Evolutionary conservation across 2,329 filamentous ascomycete genomes (phyloP), one percentile per base, ranked within the genome.

Genomic region (Sclerotinia nivalis): DNA sequence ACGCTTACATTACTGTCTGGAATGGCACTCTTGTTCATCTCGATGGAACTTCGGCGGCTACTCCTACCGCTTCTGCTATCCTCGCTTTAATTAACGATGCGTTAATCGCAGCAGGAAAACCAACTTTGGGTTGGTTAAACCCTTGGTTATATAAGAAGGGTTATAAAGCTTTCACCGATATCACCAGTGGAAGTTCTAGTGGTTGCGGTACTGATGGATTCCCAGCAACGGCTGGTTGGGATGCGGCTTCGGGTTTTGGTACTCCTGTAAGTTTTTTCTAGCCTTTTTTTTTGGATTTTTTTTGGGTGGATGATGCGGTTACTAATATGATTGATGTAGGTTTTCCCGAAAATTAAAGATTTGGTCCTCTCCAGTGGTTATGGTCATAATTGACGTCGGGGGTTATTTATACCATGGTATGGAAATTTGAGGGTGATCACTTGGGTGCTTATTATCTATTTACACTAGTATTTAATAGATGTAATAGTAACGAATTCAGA

Each of bases 41-140:
- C n/a, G 82, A 81, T 50, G 86, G 86, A 8, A 86, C 83, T 4
- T 84, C 81, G 10, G 87, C 87, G 22, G 83, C 86, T 1, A 79
- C 84, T 0, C 89, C 89, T 0, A 80, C 86, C 0, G 84, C 85
- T 1, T 83, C 86, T 0, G 86, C 83, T 13, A 81, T 91, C 68
- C 81, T 91, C 45, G 80, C 85, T 2, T 81, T 91, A 2, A 80
- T 91, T 58, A 91, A 91, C 72, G 88, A 89, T 72, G 86, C 86
- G 0, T 80, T 87, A 22, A 77, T 89, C n/a, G 80, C 83, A 0
- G 80, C 80, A 13, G 85, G 85, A 2, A 83, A 85, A 76, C 76
- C 76, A 13, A 75, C 78, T 0, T 72, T 83, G 1, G 81, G 82
- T 3, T 83, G 81, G 74, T 69, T 83, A 62, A 83, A 83, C 71